Conservation (phyloP, 306 rosid genomes). For the Macrotyloma uniflorum region DNA sequence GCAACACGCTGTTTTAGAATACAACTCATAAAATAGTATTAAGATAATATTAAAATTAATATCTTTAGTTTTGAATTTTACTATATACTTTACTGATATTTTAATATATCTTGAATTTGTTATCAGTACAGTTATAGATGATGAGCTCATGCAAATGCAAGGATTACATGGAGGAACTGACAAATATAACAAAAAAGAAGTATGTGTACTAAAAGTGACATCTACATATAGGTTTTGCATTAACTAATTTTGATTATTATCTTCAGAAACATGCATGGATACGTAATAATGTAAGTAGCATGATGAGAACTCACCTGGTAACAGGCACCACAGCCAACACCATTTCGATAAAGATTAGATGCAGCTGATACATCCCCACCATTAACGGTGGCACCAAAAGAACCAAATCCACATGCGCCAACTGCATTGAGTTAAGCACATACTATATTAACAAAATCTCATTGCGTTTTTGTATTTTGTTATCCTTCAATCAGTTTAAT, state of each 20-base stretch:
- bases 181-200: background rate
- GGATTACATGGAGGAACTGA: background rate
- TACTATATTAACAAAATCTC: conserved; percentile 27
- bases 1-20: background rate
- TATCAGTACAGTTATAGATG: background rate
- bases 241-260: background rate
- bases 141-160: background rate
- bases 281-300: too few species aligned
- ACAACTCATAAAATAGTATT: background rate
- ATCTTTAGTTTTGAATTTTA: background rate
- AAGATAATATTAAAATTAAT: background rate
- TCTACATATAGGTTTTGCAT: background rate
- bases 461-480: background rate
- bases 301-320: conserved; percentile 68
- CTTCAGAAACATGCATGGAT: conserved; percentile 7
- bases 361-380: conserved; percentile 92
- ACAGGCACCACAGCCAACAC: conserved; percentile 97
- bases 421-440: conserved; percentile 44
- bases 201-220: background rate
- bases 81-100: background rate
- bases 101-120: background rate
- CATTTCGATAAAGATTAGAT: conserved; percentile 70
- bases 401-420: conserved; percentile 85
- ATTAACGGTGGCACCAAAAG: conserved; percentile 87
- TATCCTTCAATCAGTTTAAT: background rate